Evolutionary conservation across 202 grass and related monocot species (phyloP), one percentile per base, ranked within the genome.

Genomic region (Setaria viridis): DNA sequence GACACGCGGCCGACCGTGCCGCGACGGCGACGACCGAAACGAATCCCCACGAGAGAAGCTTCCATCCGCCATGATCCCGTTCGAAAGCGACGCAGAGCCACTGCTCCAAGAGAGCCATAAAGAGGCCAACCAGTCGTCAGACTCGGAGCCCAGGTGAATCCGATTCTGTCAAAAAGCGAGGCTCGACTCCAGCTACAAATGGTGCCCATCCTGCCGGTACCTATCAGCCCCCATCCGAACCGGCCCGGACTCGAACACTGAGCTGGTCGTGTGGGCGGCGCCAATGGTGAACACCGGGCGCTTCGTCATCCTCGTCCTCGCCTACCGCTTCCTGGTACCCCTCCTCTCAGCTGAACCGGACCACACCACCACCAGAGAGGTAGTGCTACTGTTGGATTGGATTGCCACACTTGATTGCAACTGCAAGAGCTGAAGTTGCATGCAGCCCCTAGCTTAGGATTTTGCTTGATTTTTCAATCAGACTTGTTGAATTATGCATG

Each of bases 221-320:
- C 78, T 6, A 2, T 11, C 78, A 11, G 4, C 29, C 37, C 64
- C 57, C 62, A 25, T 25, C 25, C 25, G 25, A 25, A 25, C 25
- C 25, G 25, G 25, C 25, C 25, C 25, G 25, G 25, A 25, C 25
- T 25, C 25, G 15, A 33, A 49, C 5, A 2, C 29, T 56, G 65
- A 33, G 58, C 54, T 71, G 65, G 9, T 33, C 76, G 41, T 62
- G 54, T 15, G 55, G 21, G 21, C 34, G 5, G 3, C 67, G 71
- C 65, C 84, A 53, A 98, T 98, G 96, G 91, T 87, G 47, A 95
- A 91, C 65, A 63, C 63, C 66, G 80, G 80, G 64, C 83, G 89
- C 7, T 89, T 95, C 59, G 62, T 92, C 86, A 53, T 89, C 78
- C 87, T 98, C 67, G 79, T 90, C 84, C 88, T 98, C 42, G 79